phyloP scores from a whole-genome alignment of 805 yeast genomes.

The Alloascoidea africana region DNA sequence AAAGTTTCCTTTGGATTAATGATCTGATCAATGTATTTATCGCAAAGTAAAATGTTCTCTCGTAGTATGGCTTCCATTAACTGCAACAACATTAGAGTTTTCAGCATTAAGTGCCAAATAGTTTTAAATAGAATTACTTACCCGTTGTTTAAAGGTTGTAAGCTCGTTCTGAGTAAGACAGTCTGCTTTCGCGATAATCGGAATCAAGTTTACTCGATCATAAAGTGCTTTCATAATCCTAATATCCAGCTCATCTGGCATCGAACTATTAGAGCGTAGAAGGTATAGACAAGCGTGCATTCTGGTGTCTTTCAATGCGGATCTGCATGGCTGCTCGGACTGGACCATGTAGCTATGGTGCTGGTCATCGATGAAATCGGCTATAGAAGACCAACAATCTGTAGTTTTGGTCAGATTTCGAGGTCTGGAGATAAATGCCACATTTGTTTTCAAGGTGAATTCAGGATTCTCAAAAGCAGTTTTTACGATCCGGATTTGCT shows the following conservation, averaged over 20 bases:
- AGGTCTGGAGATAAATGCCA: too few relatives aligned
- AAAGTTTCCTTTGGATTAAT: too few relatives aligned
- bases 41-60: background rate
- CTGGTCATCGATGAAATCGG: slow-evolving; percentile 85
- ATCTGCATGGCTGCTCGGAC: slow-evolving; percentile 80
- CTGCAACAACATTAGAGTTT: background rate
- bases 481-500: too few relatives aligned
- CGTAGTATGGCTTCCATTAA: background rate
- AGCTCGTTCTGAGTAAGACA: slow-evolving; percentile 62
- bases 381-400: slow-evolving; percentile 75
- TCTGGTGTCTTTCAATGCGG: slow-evolving; percentile 41
- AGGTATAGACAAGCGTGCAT: slow-evolving; percentile 87
- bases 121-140: background rate
- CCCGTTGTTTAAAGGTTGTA: slow-evolving; percentile 44
- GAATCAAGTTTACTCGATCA: slow-evolving; percentile 72
- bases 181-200: slow-evolving; percentile 78
- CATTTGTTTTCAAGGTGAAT: too few relatives aligned
- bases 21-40: too few relatives aligned
- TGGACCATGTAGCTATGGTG: slow-evolving; percentile 81
- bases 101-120: background rate
- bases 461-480: too few relatives aligned
- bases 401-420: too few relatives aligned
- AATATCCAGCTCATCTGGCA: slow-evolving; percentile 84
- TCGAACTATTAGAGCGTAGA: slow-evolving; percentile 91
- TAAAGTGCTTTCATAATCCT: slow-evolving; percentile 76